These are phyloP conservation scores for Astrothelium macrocarpum DNA, from an alignment of 495 filamentous ascomycete species.

Conservation along the genomic window DNA sequence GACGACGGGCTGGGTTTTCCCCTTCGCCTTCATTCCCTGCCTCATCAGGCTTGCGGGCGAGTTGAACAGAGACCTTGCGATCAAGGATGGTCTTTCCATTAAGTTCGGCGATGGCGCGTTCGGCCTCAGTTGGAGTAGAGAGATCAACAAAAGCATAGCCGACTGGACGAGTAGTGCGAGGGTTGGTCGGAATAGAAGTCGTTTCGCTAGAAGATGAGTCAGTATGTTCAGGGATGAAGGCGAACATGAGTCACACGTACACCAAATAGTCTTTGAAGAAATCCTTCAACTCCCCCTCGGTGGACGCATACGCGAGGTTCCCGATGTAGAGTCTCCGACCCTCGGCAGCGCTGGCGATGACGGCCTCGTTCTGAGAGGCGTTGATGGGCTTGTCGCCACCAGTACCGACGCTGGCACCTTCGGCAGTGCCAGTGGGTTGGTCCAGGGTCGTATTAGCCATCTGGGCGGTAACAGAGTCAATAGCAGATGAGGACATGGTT, in stretches of 20 bases:
- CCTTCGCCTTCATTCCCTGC: conserved; percentile 54
- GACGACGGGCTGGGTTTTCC: conserved; percentile 48
- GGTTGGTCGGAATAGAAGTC: conserved; percentile 97
- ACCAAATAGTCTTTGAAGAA: conserved; percentile 98
- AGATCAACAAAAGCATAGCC: conserved; percentile 99
- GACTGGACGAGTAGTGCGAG: conserved; percentile 93
- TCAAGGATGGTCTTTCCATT: conserved; percentile 95
- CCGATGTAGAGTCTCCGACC: conserved; percentile 98
- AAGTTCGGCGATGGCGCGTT: conserved; percentile 85
- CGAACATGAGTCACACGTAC: conserved; percentile 54
- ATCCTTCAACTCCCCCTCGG: conserved; percentile 97
- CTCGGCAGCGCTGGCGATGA: conserved; percentile 92
- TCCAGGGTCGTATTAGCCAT: conserved; percentile 62
- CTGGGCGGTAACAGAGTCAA: conserved; percentile 79
- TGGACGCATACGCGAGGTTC: conserved; percentile 99
- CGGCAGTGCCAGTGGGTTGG: conserved; percentile 33
- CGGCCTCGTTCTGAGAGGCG: conserved; percentile 69
- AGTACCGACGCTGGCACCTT: conserved; percentile 25
- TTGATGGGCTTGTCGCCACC: conserved; percentile 37
- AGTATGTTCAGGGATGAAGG: not conserved
- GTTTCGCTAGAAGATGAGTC: conserved; percentile 63
- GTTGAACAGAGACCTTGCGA: conserved; percentile 97
- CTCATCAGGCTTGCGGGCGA: conserved; percentile 92
- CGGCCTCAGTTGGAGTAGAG: conserved; percentile 83
- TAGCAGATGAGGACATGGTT: conserved; percentile 36